Conservation (phyloP, 176 grass and related monocot genomes). For the Phyllostachys edulis region DNA sequence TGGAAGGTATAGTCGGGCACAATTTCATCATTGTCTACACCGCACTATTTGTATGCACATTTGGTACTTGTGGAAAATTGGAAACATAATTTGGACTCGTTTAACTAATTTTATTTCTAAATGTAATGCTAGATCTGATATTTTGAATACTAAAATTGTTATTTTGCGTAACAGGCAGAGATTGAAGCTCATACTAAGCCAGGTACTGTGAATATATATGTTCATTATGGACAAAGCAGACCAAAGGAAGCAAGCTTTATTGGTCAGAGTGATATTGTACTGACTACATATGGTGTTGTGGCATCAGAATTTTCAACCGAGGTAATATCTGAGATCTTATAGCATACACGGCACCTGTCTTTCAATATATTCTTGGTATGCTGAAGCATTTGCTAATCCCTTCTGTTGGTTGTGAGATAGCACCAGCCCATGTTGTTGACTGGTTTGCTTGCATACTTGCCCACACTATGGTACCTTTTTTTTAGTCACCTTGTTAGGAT, state of each 20-base stretch:
- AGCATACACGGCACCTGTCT: not conserved
- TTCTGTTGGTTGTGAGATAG: constrained; percentile 15
- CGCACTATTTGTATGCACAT: constrained; percentile 17
- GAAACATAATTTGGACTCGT: constrained; percentile 12
- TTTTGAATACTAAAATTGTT: constrained; percentile 23
- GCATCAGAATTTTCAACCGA: constrained; percentile 90
- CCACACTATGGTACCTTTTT: not conserved
- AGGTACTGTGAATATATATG: constrained; percentile 66
- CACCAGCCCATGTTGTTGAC: not conserved
- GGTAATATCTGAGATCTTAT: constrained; percentile 51
- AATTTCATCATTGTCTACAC: constrained; percentile 9
- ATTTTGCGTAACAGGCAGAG: constrained; percentile 61
- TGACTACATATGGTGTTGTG: constrained; percentile 92
- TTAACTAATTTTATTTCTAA: constrained; percentile 16
- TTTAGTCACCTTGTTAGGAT: not conserved
- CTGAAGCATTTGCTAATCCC: constrained; percentile 2
- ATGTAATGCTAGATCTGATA: not conserved
- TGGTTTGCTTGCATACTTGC: constrained; percentile 9
- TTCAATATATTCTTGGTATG: constrained; percentile 2
- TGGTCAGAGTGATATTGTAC: constrained; percentile 81
- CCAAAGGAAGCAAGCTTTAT: constrained; percentile 72
- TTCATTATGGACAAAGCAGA: constrained; percentile 97
- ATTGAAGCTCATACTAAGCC: constrained; percentile 79
- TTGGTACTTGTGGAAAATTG: not conserved
- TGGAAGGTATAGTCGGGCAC: constrained; percentile 80